phyloP scores from a whole-genome alignment of 257 asterid genomes.

The Solanum tacnaense region DNA sequence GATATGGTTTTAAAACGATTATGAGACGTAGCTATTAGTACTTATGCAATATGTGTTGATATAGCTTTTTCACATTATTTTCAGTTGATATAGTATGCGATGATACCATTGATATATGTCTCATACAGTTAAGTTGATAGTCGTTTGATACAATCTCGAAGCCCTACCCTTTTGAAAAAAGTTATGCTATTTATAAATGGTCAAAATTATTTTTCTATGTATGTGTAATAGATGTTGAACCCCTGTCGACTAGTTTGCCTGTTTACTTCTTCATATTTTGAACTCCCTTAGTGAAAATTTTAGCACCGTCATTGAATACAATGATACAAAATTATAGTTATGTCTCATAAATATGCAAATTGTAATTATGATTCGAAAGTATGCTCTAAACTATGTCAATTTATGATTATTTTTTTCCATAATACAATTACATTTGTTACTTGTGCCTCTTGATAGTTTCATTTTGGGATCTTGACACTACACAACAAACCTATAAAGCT shows the following conservation, averaged over 20 bases:
- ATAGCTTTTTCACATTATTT: background rate
- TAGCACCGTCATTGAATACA: background rate
- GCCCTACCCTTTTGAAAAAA: background rate
- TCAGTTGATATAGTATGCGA: background rate
- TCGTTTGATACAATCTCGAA: background rate
- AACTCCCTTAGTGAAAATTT: background rate
- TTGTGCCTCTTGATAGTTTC: background rate
- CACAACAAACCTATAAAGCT: background rate
- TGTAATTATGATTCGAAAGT: too few relatives aligned
- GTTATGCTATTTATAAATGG: background rate
- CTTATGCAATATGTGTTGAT: background rate
- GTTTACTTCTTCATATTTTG: background rate
- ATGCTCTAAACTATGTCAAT: background rate
- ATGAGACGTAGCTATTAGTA: background rate
- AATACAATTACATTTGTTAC: background rate
- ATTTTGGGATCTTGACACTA: background rate
- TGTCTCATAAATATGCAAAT: too few relatives aligned
- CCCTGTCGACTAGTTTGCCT: fast-evolving
- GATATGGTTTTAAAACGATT: background rate
- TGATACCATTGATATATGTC: background rate
- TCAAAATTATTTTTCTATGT: background rate
- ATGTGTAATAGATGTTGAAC: background rate
- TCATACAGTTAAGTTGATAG: background rate
- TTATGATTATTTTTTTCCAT: background rate
- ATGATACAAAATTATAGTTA: background rate